Conservation (phyloP, 1,139 yeast species). For the Lodderomyces elongisporus region DNA sequence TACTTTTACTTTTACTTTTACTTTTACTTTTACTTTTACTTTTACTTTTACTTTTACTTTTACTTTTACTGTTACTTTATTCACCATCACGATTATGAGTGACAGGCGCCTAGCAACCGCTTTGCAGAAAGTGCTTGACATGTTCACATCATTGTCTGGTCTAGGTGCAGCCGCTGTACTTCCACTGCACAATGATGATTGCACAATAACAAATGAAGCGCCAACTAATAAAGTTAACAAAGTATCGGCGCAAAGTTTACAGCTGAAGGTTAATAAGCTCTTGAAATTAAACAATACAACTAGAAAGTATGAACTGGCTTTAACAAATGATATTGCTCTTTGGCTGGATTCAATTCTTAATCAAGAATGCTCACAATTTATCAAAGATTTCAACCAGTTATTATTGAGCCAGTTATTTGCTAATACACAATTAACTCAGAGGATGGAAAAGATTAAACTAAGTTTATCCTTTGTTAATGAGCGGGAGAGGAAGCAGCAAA, state of each 20-base stretch:
- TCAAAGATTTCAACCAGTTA: constrained; percentile 36
- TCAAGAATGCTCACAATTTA: constrained; percentile 33
- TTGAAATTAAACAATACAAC: constrained; percentile 10
- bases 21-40: too few species aligned
- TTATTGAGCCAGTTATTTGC: constrained; percentile 31
- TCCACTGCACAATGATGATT: constrained; percentile 8
- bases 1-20: too few species aligned
- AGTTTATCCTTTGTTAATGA: constrained; percentile 44
- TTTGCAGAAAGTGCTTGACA: constrained; percentile 25
- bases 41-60: not conserved
- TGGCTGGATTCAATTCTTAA: constrained; percentile 44
- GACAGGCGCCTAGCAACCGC: constrained; percentile 28
- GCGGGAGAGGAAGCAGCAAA: constrained; percentile 45
- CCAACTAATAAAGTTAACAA: constrained; percentile 5
- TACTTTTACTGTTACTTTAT: not conserved
- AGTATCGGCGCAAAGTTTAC: constrained; percentile 9
- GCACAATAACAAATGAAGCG: constrained; percentile 6
- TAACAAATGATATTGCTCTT: constrained; percentile 23
- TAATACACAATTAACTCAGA: constrained; percentile 30
- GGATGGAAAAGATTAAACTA: constrained; percentile 35
- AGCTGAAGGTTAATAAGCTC: constrained; percentile 11
- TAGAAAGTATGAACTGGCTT: constrained; percentile 11
- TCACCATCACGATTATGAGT: too few species aligned
- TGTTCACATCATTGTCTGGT: constrained; percentile 19
- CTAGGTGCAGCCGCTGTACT: constrained; percentile 8